These are phyloP conservation scores for Diospyros lotus DNA, from an alignment of 148 eudicot genomes.

Conservation along the genomic window DNA sequence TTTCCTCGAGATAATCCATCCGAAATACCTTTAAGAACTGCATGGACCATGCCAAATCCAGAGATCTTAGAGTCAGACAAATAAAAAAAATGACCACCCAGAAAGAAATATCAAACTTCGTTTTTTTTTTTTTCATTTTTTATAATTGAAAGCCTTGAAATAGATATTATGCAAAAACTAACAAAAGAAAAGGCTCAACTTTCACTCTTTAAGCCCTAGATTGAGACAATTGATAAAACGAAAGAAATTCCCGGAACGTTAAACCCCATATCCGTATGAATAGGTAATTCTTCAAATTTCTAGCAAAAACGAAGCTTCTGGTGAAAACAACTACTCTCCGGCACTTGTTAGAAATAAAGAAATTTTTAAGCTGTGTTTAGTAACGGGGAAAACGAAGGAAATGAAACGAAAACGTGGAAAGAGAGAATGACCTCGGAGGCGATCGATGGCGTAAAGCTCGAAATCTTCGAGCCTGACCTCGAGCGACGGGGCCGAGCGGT, in stretches of 20 bases:
- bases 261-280: conserved; percentile 7
- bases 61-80: neutral
- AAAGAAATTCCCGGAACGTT: neutral
- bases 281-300: neutral
- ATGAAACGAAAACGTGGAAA: neutral
- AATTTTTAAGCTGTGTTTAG: neutral
- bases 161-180: too few relatives aligned
- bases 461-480: conserved; percentile 89
- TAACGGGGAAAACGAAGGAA: neutral
- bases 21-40: conserved; percentile 81
- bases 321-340: neutral
- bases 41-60: conserved; percentile 17
- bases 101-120: too few relatives aligned
- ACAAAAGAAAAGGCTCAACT: too few relatives aligned
- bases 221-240: too few relatives aligned
- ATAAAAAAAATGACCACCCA: too few relatives aligned
- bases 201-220: too few relatives aligned
- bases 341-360: too few relatives aligned
- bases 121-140: too few relatives aligned
- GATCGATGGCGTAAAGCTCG: conserved; percentile 86
- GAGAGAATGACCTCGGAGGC: conserved; percentile 64
- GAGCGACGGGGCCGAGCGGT: conserved; percentile 61
- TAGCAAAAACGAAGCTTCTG: neutral
- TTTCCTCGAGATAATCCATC: conserved; percentile 87
- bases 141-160: too few relatives aligned